Evolutionary conservation across 192 early-diverging fungal genomes (phyloP), one percentile per base, ranked within the genome.

Genomic region (Jimgerdemannia lactiflua): DNA sequence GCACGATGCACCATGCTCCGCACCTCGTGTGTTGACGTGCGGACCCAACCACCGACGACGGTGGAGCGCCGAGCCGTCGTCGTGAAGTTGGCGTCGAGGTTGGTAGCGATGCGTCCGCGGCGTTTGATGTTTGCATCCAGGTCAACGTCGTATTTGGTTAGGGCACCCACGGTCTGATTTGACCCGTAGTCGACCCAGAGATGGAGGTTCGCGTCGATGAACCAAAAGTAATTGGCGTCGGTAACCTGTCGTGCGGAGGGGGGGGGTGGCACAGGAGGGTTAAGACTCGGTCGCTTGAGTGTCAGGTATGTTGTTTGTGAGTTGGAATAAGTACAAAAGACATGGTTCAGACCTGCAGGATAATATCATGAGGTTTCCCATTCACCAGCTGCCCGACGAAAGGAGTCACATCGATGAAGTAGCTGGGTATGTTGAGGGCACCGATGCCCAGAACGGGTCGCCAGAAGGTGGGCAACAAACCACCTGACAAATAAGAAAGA

Each of bases 131-230:
- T 71, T 43, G 65, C 75, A 49, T 77, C 64, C 3, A 65, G 75
- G 4, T 19, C 14, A 49, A 77, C 71, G 0, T 20, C 20, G 65
- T 41, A 64, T 17, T 40, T 54, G 20, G 41, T 64, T 2, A 77
- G 43, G 1, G 43, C 64, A 10, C 75, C 75, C 9, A 64, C 54
- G 9, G 75, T 77, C 18, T 71, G 70, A 3, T 67, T 65, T 9
- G 70, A 65, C 4, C n/a, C 71, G 8, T 77, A 40, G 17, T 77
- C 75, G 63, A 77, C 29, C 70, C 69, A 77, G 10, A 77, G 39
- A 43, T 77, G 75, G 3, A 77, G 54, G 42, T 77, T 77, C 20
- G 44, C 75, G 43, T 77, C 75, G 4, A 77, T 18, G n/a, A 66
- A 40, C 75, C 75, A 77, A 44, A 19, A 70, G 19, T 7, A 39